Evolutionary conservation across 139 green algal species (phyloP).

Genomic region (Coelastrella sp.): DNA sequence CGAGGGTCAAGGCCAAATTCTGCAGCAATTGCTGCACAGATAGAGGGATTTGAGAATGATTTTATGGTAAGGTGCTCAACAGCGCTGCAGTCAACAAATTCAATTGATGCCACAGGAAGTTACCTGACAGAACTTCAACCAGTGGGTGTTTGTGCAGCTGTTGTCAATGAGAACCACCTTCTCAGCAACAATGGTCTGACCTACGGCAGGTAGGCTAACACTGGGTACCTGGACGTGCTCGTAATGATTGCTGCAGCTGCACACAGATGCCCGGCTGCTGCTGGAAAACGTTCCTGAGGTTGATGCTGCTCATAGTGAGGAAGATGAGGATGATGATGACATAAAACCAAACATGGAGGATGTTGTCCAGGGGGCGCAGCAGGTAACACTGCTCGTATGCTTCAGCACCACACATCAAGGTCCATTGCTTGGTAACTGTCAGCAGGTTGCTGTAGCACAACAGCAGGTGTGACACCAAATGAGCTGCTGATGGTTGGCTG

Average conservation of each 20-base stretch:
- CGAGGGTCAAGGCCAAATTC: constrained; percentile 69
- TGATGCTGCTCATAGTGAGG: constrained; percentile 35
- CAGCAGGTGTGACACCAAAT: background rate
- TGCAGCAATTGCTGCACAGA: constrained; percentile 65
- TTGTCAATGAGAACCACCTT: background rate
- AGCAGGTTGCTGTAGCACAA: background rate
- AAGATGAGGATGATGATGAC: constrained; percentile 54
- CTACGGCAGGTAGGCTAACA: no score
- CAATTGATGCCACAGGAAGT: no score
- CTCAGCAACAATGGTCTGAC: background rate
- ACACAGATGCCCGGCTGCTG: constrained; percentile 45
- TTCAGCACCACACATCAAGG: background rate
- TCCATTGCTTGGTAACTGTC: background rate
- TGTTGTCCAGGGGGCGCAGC: constrained; percentile 47
- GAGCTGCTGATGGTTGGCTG: background rate
- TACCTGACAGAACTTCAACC: background rate
- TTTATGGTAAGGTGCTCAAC: constrained; percentile 62
- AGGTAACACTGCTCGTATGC: background rate
- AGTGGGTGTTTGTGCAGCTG: background rate
- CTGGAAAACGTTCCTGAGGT: constrained; percentile 65
- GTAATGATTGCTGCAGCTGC: background rate
- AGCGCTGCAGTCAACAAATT: background rate
- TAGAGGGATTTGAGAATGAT: constrained; percentile 75
- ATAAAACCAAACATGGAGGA: constrained; percentile 62
- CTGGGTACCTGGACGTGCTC: background rate